Percentiles rank a stretch among this genome's conserved stretches.
Evolutionary conservation across 2,329 filamentous ascomycete species (phyloP).

Genomic region (Dactylellina sp.): DNA sequence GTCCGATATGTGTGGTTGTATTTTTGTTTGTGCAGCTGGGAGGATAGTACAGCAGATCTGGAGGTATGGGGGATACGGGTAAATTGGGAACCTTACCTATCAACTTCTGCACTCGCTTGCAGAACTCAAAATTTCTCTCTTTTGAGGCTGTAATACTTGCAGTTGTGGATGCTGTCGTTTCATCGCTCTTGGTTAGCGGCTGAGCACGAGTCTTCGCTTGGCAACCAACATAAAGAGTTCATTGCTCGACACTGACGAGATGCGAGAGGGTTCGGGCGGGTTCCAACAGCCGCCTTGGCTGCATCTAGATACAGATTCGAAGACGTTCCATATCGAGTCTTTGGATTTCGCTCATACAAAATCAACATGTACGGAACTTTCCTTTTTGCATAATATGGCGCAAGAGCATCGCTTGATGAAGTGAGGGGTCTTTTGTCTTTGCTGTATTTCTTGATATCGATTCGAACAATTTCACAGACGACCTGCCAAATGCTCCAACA

Average conservation of each 20-base stretch:
- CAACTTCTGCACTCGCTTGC: background rate
- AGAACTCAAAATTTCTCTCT: background rate
- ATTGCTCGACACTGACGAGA: constrained; percentile 6
- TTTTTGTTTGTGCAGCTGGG: too few species aligned
- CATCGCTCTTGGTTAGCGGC: constrained; percentile 14
- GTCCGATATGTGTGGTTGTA: too few species aligned
- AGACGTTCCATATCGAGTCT: constrained; percentile 12
- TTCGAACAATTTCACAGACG: background rate
- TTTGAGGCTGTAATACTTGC: background rate
- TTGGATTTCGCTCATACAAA: constrained; percentile 13
- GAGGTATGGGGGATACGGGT: background rate
- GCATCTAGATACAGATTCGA: constrained; percentile 13
- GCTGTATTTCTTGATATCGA: background rate
- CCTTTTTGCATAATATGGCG: background rate
- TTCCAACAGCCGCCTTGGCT: constrained; percentile 47
- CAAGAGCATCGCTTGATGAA: constrained; percentile 11
- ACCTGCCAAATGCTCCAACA: constrained; percentile 34
- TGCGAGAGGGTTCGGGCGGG: constrained; percentile 17
- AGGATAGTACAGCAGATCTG: too few species aligned
- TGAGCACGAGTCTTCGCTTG: constrained; percentile 29
- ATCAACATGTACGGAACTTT: background rate
- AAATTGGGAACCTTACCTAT: background rate
- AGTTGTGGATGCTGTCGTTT: constrained; percentile 9
- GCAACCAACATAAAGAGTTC: constrained; percentile 28
- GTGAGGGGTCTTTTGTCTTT: constrained; percentile 23